These are phyloP conservation scores for Skeletonema tropicum DNA, from an alignment of 108 stramenopile genomes.

Conservation along the genomic window DNA sequence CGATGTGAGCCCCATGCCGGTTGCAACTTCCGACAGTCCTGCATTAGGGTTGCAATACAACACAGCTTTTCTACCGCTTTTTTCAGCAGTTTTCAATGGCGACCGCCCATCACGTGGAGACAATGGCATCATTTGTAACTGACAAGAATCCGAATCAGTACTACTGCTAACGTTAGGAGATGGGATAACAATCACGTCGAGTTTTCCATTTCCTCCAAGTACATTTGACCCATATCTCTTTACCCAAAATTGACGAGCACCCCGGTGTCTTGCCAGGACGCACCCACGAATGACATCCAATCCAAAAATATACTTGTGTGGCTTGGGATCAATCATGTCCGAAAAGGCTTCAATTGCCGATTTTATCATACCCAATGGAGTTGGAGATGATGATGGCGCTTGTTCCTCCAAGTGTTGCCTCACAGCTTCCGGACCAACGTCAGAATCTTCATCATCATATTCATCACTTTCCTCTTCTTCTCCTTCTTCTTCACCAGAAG, in stretches of 20 bases:
- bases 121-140: slow-evolving; percentile 25
- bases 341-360: slow-evolving; percentile 23
- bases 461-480: neutral
- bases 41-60: slow-evolving; percentile 93
- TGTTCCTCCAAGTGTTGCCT: slow-evolving; percentile 61
- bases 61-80: slow-evolving; percentile 60
- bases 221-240: slow-evolving; percentile 25
- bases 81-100: neutral
- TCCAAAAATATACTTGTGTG: slow-evolving; percentile 80
- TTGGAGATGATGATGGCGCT: slow-evolving; percentile 16
- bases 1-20: slow-evolving; percentile 82
- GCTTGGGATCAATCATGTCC: slow-evolving; percentile 81
- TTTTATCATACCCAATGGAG: slow-evolving; percentile 24
- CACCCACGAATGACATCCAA: slow-evolving; percentile 83
- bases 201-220: slow-evolving; percentile 18
- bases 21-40: slow-evolving; percentile 81
- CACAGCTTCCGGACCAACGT: slow-evolving; percentile 59
- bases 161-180: slow-evolving; percentile 24
- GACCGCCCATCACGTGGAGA: slow-evolving; percentile 43
- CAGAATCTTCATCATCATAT: slow-evolving; percentile 30
- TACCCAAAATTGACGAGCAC: slow-evolving; percentile 87
- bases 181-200: slow-evolving; percentile 83
- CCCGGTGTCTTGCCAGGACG: slow-evolving; percentile 69
- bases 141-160: slow-evolving; percentile 7
- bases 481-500: too few species aligned